A percentile compares a stretch with the other conserved stretches of the same genome.
These are phyloP conservation scores for Samsoniella hepiali DNA, from an alignment of 2,329 filamentous ascomycete genomes.

Conservation along the genomic window DNA sequence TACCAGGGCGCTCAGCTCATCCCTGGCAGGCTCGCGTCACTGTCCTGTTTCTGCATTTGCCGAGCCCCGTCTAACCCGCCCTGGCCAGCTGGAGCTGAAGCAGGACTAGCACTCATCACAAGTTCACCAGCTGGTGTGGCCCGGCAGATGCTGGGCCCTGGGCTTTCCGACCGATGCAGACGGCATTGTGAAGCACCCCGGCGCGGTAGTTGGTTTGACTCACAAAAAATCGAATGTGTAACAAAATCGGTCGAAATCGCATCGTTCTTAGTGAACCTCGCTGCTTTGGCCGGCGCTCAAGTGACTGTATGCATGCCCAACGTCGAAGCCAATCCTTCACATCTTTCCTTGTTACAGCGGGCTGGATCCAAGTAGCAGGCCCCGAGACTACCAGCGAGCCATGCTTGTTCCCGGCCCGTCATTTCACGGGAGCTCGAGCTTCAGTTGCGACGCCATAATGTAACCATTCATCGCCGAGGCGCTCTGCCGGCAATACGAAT, in stretches of 20 bases:
- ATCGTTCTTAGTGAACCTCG: neutral
- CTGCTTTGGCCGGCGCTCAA: neutral
- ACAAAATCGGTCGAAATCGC: too few relatives aligned
- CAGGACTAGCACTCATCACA: neutral
- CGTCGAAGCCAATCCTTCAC: neutral
- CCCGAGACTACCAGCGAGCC: neutral
- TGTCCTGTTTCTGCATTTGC: constrained; percentile 9
- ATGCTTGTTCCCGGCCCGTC: neutral
- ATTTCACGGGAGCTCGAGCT: neutral
- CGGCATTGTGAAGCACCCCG: neutral
- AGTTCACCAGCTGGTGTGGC: neutral
- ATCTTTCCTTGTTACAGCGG: neutral
- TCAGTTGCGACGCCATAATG: constrained; percentile 5
- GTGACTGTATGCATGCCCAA: neutral
- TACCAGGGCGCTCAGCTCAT: constrained; percentile 3
- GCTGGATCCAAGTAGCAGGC: neutral
- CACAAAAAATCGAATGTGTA: too few relatives aligned
- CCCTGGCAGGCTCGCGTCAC: neutral
- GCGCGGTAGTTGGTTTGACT: constrained; percentile 1
- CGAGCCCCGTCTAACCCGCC: constrained; percentile 1
- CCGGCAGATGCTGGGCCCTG: constrained; percentile 2
- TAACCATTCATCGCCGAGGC: constrained; percentile 18
- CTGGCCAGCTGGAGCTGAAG: neutral
- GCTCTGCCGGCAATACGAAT: constrained; percentile 11
- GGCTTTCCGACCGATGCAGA: neutral